Evolutionary conservation across 2,329 filamentous ascomycete species (phyloP).

Genomic region (Cadophora sp.): DNA sequence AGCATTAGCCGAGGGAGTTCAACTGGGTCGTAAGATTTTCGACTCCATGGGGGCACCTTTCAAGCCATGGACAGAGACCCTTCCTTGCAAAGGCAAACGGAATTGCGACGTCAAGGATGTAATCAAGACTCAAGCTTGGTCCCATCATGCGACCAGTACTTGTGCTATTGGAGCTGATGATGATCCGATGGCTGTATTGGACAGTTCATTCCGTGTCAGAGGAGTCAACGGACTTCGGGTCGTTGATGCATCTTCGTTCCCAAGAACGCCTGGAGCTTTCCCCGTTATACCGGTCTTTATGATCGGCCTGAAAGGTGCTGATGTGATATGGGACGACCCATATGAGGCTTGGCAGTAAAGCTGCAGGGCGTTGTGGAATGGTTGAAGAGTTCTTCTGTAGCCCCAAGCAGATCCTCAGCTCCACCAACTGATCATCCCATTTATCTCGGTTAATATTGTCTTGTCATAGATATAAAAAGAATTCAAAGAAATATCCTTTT

Average conservation of each 20-base stretch:
- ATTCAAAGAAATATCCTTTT: too few species aligned
- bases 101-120: constrained; percentile 46
- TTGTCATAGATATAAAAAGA: too few species aligned
- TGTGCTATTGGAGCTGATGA: constrained; percentile 60
- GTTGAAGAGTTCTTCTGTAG: too few species aligned
- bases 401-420: background rate
- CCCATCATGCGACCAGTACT: constrained; percentile 63
- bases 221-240: constrained; percentile 62
- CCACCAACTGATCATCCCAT: background rate
- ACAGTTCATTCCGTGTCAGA: constrained; percentile 61
- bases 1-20: constrained; percentile 49
- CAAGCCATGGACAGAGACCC: constrained; percentile 49
- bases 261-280: constrained; percentile 58
- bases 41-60: constrained; percentile 53
- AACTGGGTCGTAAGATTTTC: constrained; percentile 45
- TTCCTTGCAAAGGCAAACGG: constrained; percentile 35
- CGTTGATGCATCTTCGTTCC: constrained; percentile 66
- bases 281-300: constrained; percentile 60
- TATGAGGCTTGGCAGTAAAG: background rate
- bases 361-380: too few species aligned
- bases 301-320: constrained; percentile 65
- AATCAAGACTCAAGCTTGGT: constrained; percentile 58
- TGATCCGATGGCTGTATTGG: constrained; percentile 61
- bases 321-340: constrained; percentile 49
- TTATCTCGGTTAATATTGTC: too few species aligned